phyloP scores from a whole-genome alignment of 2,329 filamentous ascomycete species.

The Fusarium dlaminii region DNA sequence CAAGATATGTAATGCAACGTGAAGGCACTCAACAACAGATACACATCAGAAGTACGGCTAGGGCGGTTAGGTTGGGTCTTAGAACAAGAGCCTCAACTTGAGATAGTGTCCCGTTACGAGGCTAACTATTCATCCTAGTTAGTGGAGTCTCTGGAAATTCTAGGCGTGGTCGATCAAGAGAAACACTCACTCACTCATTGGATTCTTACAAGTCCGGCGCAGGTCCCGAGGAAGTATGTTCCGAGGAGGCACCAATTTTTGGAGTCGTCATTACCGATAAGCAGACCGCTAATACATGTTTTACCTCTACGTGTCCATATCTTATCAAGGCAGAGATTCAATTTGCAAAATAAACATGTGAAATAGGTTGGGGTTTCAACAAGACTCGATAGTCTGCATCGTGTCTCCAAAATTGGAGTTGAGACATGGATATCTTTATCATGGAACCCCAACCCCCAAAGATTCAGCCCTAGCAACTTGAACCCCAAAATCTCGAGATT shows the following conservation, averaged over 20 bases:
- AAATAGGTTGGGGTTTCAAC: conserved; percentile 39
- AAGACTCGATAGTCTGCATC: not conserved
- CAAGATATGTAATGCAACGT: not conserved
- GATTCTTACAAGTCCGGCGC: conserved; percentile 16
- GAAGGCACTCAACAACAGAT: conserved; percentile 3
- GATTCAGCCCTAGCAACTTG: conserved; percentile 15
- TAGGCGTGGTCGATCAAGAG: not conserved
- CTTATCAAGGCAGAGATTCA: not conserved
- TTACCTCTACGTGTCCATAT: not conserved
- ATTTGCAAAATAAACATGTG: conserved; percentile 7
- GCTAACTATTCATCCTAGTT: not conserved
- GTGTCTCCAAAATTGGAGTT: conserved; percentile 9
- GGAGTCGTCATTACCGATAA: conserved; percentile 25
- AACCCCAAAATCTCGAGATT: conserved; percentile 30
- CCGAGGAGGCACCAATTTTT: conserved; percentile 23
- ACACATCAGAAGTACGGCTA: not conserved
- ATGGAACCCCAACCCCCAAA: conserved; percentile 40
- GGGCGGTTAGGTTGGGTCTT: not conserved
- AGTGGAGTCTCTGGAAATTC: conserved; percentile 1
- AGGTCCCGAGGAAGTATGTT: conserved; percentile 27
- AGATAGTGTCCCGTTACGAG: not conserved
- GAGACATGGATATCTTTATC: conserved; percentile 10
- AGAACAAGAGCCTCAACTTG: conserved; percentile 26
- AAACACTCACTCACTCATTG: not conserved
- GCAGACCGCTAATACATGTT: not conserved